A percentile compares a stretch with the other conserved stretches of the same genome.
phyloP scores from a whole-genome alignment of 805 yeast genomes.

The Yamadazyma scolyti region DNA sequence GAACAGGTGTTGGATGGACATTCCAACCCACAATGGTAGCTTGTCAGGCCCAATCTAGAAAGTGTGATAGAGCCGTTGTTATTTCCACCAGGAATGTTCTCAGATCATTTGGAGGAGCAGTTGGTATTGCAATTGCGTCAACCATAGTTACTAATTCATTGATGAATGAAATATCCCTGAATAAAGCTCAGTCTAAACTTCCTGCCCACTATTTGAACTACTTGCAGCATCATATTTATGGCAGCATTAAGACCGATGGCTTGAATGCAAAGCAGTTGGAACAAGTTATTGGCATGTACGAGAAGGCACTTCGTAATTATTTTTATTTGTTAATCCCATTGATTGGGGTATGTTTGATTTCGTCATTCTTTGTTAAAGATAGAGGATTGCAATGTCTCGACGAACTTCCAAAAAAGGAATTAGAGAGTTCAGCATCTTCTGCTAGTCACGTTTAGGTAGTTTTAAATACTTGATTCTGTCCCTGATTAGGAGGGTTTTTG shows the following conservation, averaged over 20 bases:
- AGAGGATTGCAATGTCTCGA: conserved; percentile 36
- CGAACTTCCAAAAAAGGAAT: conserved; percentile 15
- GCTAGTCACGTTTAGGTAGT: no score
- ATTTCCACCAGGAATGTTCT: conserved; percentile 54
- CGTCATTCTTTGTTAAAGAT: conserved; percentile 28
- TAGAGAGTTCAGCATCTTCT: conserved; percentile 7
- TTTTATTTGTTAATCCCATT: conserved; percentile 35
- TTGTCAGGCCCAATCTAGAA: conserved; percentile 49
- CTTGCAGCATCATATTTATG: conserved; percentile 21
- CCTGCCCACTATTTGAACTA: conserved; percentile 16
- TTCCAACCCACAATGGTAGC: conserved; percentile 59
- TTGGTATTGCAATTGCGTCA: conserved; percentile 50
- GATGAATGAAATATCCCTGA: conserved; percentile 16
- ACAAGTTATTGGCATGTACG: conserved; percentile 25
- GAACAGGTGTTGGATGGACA: conserved; percentile 45
- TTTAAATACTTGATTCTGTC: no score
- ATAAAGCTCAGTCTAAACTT: conserved; percentile 2
- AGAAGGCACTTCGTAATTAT: conserved; percentile 27
- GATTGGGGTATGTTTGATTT: conserved; percentile 28
- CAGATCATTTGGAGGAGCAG: conserved; percentile 60
- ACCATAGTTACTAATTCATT: conserved; percentile 35
- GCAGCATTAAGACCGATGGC: conserved; percentile 18
- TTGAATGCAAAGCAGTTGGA: conserved; percentile 16
- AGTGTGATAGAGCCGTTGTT: conserved; percentile 55
- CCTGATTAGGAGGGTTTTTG: no score